phyloP scores from a whole-genome alignment of 2,329 filamentous ascomycete species.

The Elsinoe ampelina region DNA sequence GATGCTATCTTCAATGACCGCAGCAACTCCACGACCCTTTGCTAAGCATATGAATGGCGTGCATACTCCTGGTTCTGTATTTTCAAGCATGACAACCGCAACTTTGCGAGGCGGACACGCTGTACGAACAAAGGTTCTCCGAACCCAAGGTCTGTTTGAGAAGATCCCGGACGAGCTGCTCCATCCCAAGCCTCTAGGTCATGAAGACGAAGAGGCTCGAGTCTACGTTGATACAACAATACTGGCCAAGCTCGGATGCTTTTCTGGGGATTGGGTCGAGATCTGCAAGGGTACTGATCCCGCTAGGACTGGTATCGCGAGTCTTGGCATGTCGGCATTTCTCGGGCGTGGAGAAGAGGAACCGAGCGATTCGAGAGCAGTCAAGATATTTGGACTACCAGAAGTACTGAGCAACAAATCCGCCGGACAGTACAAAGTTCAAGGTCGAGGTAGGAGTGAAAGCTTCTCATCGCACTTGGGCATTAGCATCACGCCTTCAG shows the following conservation, averaged over 20 bases:
- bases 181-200: slow-evolving; percentile 70
- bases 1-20: slow-evolving; percentile 67
- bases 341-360: slow-evolving; percentile 9
- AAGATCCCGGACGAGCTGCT: slow-evolving; percentile 67
- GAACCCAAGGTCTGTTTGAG: slow-evolving; percentile 65
- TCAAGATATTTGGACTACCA: slow-evolving; percentile 79
- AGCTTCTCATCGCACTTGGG: slow-evolving; percentile 45
- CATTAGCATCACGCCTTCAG: slow-evolving; percentile 48
- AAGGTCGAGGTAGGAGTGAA: slow-evolving; percentile 36
- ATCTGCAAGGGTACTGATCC: slow-evolving; percentile 70
- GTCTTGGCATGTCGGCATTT: slow-evolving; percentile 52
- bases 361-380: slow-evolving; percentile 61
- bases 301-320: slow-evolving; percentile 57
- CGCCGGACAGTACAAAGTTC: slow-evolving; percentile 10
- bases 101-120: slow-evolving; percentile 63
- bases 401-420: slow-evolving; percentile 53
- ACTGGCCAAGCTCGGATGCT: slow-evolving; percentile 83
- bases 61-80: slow-evolving; percentile 76
- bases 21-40: slow-evolving; percentile 69
- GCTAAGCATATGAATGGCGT: slow-evolving; percentile 64
- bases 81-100: slow-evolving; percentile 77
- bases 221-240: slow-evolving; percentile 85
- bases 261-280: slow-evolving; percentile 94
- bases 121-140: slow-evolving; percentile 70
- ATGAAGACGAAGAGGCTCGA: slow-evolving; percentile 79